A percentile compares a stretch with the other conserved stretches of the same genome.
Evolutionary conservation across 208 protist genomes (phyloP).

Genomic region (Acanthamoeba triangularis): DNA sequence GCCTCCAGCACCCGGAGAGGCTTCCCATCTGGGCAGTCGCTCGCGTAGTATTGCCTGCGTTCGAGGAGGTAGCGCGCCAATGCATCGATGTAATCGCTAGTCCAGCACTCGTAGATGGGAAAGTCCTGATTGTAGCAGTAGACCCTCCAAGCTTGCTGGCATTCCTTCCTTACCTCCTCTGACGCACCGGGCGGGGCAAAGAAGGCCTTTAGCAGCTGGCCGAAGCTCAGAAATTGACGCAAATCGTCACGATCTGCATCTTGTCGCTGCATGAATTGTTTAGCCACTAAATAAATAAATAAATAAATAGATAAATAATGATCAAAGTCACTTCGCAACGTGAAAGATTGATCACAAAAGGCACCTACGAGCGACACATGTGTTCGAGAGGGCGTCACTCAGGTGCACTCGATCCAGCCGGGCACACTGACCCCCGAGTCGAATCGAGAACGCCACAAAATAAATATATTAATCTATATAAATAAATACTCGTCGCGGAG

Average conservation of each 20-base stretch:
- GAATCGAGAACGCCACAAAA: no score
- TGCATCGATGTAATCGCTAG: not conserved
- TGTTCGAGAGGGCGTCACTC: no score
- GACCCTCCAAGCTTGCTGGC: not conserved
- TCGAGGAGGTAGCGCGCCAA: not conserved
- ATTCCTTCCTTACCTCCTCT: not conserved
- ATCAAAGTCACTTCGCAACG: no score
- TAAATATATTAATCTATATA: no score
- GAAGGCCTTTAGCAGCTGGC: not conserved
- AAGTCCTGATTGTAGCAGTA: slow-evolving; percentile 6
- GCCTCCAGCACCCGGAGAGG: not conserved
- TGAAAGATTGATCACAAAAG: no score
- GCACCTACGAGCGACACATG: no score
- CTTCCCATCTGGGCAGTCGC: not conserved
- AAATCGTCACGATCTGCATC: not conserved
- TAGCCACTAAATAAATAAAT: no score
- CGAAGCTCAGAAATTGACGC: not conserved
- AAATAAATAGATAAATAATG: no score
- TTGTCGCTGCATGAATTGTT: no score
- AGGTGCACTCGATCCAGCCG: no score
- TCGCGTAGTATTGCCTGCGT: not conserved
- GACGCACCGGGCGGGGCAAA: not conserved
- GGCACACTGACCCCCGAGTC: no score
- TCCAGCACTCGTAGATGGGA: slow-evolving; percentile 40
- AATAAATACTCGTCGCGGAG: no score